These are phyloP conservation scores for Colletotrichum sp. DNA, from an alignment of 2,329 filamentous ascomycete species.

Conservation along the genomic window DNA sequence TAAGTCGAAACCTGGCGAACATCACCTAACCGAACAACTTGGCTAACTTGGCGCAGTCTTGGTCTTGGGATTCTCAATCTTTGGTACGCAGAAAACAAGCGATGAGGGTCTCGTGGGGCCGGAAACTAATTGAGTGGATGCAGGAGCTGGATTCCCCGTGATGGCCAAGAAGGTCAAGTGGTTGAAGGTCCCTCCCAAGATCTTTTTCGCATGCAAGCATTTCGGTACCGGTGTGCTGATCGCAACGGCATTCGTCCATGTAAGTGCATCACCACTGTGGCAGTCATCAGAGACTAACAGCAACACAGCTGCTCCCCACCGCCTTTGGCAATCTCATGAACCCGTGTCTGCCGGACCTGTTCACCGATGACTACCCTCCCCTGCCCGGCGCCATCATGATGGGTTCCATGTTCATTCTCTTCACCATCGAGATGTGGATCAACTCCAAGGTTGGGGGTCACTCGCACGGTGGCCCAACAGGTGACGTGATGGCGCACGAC, in stretches of 20 bases:
- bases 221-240: conserved; percentile 75
- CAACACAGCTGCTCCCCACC: conserved; percentile 56
- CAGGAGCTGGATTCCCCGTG: conserved; percentile 56
- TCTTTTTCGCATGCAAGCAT: conserved; percentile 68
- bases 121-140: conserved; percentile 10
- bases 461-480: conserved; percentile 61
- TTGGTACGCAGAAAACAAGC: conserved; percentile 31
- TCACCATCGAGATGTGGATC: conserved; percentile 66
- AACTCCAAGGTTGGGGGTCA: conserved; percentile 63
- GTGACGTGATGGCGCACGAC: conserved; percentile 25
- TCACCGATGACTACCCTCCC: conserved; percentile 63
- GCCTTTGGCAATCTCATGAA: conserved; percentile 58
- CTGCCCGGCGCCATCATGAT: conserved; percentile 71
- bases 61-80: conserved; percentile 42
- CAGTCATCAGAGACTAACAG: background rate
- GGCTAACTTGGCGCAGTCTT: conserved; percentile 34
- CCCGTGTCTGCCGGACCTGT: conserved; percentile 63
- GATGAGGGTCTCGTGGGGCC: background rate
- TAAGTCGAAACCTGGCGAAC: conserved; percentile 29
- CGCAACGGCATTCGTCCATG: conserved; percentile 75
- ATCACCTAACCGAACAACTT: background rate
- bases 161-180: conserved; percentile 59
- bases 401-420: conserved; percentile 63
- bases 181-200: conserved; percentile 59
- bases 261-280: conserved; percentile 34